Base-by-base conservation (phyloP, 345 rosid species). In the Draba incana region DNA sequence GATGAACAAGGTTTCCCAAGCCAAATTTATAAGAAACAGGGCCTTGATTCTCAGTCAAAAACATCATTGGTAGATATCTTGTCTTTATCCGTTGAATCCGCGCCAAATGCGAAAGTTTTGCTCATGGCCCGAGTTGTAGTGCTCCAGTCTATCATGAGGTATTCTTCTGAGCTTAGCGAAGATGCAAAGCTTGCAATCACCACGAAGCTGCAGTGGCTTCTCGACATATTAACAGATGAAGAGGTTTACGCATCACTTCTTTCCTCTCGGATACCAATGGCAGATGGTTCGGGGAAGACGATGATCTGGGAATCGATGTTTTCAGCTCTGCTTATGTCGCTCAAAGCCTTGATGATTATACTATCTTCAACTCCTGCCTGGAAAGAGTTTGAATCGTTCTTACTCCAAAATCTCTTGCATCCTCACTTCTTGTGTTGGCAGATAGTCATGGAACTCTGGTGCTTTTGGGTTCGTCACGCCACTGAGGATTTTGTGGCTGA, bases 351-450 rank as follows among this genome's bases (percentile, higher is more conserved):
- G n/a, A n/a, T n/a, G n/a, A n/a, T n/a, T n/a, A n/a, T n/a, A n/a
- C n/a, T n/a, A n/a, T n/a, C n/a, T n/a, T n/a, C n/a, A n/a, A n/a
- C n/a, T n/a, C n/a, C n/a, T n/a, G n/a, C n/a, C n/a, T n/a, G n/a
- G n/a, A n/a, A n/a, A n/a, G n/a, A n/a, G n/a, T n/a, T n/a, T n/a
- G n/a, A n/a, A n/a, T 76, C 72, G 76, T 85, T 89, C 81, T 70
- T 94, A 74, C 77, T 88, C 33, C 84, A 86, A 50, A 94, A 88
- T 82, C 78, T 94, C 63, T 83, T 86, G 75, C 96, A 94, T 77
- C 95, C 96, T 48, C 92, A 94, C 76, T 79, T 78, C 72, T 84
- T 89, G 66, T 91, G 99, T 71, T 78, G 83, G 83, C 95, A 94
- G 80, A 81, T 86, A 58, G 77, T 87, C 28, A 62, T 78, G 84